These are phyloP conservation scores for Epichloe uncinata DNA, from an alignment of 2,329 filamentous ascomycete species.

Conservation along the genomic window DNA sequence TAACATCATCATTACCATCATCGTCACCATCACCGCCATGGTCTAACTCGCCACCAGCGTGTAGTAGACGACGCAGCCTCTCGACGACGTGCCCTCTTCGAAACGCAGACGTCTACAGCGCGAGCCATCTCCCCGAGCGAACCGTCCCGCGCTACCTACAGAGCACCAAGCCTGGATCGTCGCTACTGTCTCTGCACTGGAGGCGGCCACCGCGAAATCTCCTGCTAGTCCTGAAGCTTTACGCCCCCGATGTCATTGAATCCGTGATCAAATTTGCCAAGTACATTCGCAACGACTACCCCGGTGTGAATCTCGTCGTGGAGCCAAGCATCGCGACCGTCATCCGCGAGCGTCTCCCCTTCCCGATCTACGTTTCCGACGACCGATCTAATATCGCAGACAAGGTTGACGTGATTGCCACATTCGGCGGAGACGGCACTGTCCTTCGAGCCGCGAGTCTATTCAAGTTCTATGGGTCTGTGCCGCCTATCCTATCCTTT, in stretches of 20 bases:
- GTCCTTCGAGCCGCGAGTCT: slow-evolving; percentile 32
- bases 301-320: slow-evolving; percentile 67
- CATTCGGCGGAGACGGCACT: slow-evolving; percentile 67
- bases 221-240: slow-evolving; percentile 45
- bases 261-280: slow-evolving; percentile 45
- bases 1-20: neutral
- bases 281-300: slow-evolving; percentile 70
- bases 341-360: slow-evolving; percentile 56
- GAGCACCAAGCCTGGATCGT: slow-evolving; percentile 33
- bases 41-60: neutral
- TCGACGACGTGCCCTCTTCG: slow-evolving; percentile 29
- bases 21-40: neutral
- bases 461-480: slow-evolving; percentile 62
- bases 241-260: slow-evolving; percentile 36
- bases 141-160: slow-evolving; percentile 23
- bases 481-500: slow-evolving; percentile 86
- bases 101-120: slow-evolving; percentile 20
- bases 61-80: slow-evolving; percentile 26
- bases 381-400: slow-evolving; percentile 45
- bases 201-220: slow-evolving; percentile 41
- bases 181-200: slow-evolving; percentile 42
- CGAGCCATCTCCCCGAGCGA: slow-evolving; percentile 20
- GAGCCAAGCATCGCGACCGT: slow-evolving; percentile 62
- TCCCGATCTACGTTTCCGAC: slow-evolving; percentile 55
- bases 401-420: slow-evolving; percentile 81